Evolutionary conservation across 1,139 yeast species (phyloP).

Genomic region (Oligophagozyma castellii): DNA sequence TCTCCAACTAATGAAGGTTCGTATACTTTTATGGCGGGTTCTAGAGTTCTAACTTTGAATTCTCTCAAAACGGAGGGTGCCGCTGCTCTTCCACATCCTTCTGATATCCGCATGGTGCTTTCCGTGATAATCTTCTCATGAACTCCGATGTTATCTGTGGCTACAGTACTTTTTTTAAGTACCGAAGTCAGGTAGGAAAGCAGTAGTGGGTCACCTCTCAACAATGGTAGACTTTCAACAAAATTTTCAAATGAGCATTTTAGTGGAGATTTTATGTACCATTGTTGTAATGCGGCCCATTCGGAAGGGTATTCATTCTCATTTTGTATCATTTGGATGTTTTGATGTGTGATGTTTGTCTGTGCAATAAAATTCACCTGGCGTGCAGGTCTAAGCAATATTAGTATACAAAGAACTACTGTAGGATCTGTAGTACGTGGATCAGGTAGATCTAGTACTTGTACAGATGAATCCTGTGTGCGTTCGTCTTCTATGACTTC

Average conservation of each 20-base stretch:
- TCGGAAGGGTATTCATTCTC: conserved; percentile 2
- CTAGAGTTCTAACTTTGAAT: conserved; percentile 28
- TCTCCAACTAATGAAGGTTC: conserved; percentile 87
- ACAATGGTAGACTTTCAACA: conserved; percentile 22
- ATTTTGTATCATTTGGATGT: conserved; percentile 2
- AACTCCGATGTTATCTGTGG: conserved; percentile 22
- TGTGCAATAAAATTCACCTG: conserved; percentile 37
- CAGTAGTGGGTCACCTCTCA: conserved; percentile 12
- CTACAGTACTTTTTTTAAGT: conserved; percentile 33
- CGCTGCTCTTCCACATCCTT: conserved; percentile 78
- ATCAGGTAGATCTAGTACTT: conserved; percentile 61
- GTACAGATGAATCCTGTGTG: too few species aligned
- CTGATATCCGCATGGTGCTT: conserved; percentile 59
- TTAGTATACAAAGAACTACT: conserved; percentile 34
- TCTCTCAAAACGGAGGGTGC: conserved; percentile 56
- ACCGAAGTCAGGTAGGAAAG: conserved; percentile 54
- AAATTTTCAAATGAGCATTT: conserved; percentile 24
- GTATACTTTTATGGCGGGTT: conserved; percentile 31
- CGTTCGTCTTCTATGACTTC: too few species aligned
- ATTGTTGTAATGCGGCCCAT: conserved; percentile 20
- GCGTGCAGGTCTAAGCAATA: conserved; percentile 37
- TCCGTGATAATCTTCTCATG: conserved; percentile 35
- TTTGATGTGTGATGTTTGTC: not conserved
- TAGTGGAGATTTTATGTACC: conserved; percentile 32
- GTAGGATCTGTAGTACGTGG: conserved; percentile 35